Evolutionary conservation across 2,329 filamentous ascomycete species (phyloP), one percentile per base, ranked within the genome.

Genomic region (Aphanocladium album): DNA sequence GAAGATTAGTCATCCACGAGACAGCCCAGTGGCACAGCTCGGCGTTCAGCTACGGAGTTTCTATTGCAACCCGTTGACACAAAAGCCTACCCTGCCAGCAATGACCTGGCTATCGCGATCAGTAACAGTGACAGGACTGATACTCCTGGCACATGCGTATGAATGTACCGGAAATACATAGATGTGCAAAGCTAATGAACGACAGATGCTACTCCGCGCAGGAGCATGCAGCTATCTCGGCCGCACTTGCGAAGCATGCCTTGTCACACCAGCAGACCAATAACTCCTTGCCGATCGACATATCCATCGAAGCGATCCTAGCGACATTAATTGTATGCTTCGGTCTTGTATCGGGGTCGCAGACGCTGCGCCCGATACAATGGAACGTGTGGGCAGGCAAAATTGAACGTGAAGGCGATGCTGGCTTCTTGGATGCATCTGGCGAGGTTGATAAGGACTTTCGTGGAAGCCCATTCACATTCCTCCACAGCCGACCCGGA

Each of bases 201-300:
- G 6, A 8, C 72, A 99, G 95, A 65, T 96, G 93, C 77, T 99
- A 98, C 77, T 99, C 95, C 56, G 92, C 93, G 51, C 90, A 96
- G 75, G 95, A 99, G 77, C 90, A 96, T 77, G 89, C 91, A 7
- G 81, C 87, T 23, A 83, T 96, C 54, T 85, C 87, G 67, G 83
- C 87, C 60, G 79, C 80, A 37, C 74, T 80, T 57, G 72, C 78
- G 47, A 76, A 78, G 33, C 72, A 79, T 46, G 69, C 77, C 4
- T 69, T 77, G 27, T 73, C 80, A 4, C 74, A 79, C 33, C 69
- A 75, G 21, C 70, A 76, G 16, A 68, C 77, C 2, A 66, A 73
- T 56, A 70, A 75, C 61, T 78, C 82, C 17, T 82, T 98, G 1
- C 93, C 95, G 0, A 76, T 90, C 63, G 95, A 99, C 70, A 96